Base-by-base conservation (phyloP, 2,329 filamentous ascomycete species). In the Ceratocystis eucalypticola region DNA sequence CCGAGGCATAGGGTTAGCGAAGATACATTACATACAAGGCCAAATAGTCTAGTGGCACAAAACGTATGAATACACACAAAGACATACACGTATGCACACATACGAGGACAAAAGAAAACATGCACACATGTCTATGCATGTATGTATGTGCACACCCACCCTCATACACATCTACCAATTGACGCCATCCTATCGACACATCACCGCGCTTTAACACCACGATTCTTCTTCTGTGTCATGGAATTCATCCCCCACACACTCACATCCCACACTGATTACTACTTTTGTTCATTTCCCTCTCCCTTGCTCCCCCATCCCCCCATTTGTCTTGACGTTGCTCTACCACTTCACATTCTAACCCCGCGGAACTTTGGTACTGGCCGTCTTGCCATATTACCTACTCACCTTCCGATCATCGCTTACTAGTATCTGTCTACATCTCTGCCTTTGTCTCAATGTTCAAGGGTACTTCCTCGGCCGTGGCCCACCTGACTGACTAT, bases 191-290 rank as follows among this genome's bases (percentile, higher is more conserved):
- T 10, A 33, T 28, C 15, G 22, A 30, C 25, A 33, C 53, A 17
- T n/a, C 5, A 10, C 53, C 4, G 17, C 10, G 53, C 8, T 33
- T 33, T 22, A 30, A 17, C 28, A 33, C 10, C 2, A 5, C 33
- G 28, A 17, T 7, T 57, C 25, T 57, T 57, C 22, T 57, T 57
- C 53, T 57, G 53, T 57, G 53, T 57, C 53, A 57, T 57, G 53
- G n/a, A 63, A 20, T 45, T 30, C 10, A n/a, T 66, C 33, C 53
- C 44, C 55, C 63, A 30, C 41, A 20, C 28, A 22, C 37, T 15
- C 30, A 33, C 30, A 30, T 59, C 30, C 1, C 55, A 10, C 30
- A 12, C 6, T 37, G 15, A 59, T 37, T 41, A 30, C 28, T 37
- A 33, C 55, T 8, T 59, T 37, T 59, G 25, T 41, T 33, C 37